These are phyloP conservation scores for Microdochium bolleyi DNA, from an alignment of 2,329 filamentous ascomycete species.

Conservation along the genomic window DNA sequence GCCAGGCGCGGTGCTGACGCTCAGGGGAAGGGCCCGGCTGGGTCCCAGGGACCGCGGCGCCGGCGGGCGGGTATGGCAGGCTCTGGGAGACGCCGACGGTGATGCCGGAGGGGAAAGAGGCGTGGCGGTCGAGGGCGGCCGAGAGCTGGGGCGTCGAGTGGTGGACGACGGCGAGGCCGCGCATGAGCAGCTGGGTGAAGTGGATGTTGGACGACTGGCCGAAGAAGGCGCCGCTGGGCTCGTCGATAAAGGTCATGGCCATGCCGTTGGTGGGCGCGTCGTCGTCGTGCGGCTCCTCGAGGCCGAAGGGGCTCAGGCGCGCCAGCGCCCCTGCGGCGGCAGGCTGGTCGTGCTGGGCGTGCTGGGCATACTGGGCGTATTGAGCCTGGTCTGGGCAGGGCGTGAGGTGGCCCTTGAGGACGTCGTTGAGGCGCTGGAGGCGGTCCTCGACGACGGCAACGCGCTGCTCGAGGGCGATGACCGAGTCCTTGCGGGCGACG, in stretches of 20 bases:
- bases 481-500: conserved; percentile 1
- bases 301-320: background rate
- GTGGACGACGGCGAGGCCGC: conserved; percentile 8
- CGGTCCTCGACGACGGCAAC: background rate
- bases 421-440: conserved; percentile 1
- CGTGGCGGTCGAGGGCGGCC: background rate
- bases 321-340: no score
- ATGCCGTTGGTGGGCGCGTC: background rate
- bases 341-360: no score
- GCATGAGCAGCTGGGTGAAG: conserved; percentile 26
- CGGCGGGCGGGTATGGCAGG: background rate
- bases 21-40: conserved; percentile 19
- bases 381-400: background rate
- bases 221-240: background rate
- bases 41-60: background rate
- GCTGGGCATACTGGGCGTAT: no score
- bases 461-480: conserved; percentile 1
- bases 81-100: background rate
- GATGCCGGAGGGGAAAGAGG: no score
- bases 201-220: conserved; percentile 32
- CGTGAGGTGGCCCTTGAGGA: conserved; percentile 1
- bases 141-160: background rate
- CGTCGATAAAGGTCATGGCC: background rate
- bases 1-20: conserved; percentile 14
- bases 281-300: background rate